These are phyloP conservation scores for Naganishia vishniacii DNA, from an alignment of 768 basidiomycete genomes.

Conservation along the genomic window DNA sequence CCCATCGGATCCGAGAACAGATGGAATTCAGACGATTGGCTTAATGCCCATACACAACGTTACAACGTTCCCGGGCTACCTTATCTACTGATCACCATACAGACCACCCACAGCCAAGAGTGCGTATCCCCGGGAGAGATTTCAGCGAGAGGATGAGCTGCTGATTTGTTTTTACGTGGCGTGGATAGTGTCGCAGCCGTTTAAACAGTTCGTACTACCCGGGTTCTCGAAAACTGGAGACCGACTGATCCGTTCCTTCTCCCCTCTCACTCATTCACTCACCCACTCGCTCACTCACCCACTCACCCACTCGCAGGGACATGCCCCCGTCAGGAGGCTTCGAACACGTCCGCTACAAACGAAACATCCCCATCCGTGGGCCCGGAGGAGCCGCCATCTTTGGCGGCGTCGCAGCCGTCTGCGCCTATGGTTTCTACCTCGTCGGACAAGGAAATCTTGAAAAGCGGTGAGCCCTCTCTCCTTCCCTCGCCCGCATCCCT, in stretches of 20 bases:
- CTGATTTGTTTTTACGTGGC: too few species aligned
- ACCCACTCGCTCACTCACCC: neutral
- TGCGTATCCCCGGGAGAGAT: too few species aligned
- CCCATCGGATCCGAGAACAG: too few species aligned
- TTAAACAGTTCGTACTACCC: too few species aligned
- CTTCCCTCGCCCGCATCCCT: neutral
- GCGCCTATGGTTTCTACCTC: conserved; percentile 85
- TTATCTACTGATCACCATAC: too few species aligned
- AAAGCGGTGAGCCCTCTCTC: conserved; percentile 65
- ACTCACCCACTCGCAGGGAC: conserved; percentile 56
- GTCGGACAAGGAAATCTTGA: conserved; percentile 86
- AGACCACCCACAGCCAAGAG: too few species aligned
- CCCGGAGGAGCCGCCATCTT: conserved; percentile 70
- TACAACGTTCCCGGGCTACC: too few species aligned
- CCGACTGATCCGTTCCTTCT: too few species aligned
- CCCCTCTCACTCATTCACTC: neutral
- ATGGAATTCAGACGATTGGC: too few species aligned
- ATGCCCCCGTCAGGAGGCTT: conserved; percentile 94
- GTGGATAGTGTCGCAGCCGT: too few species aligned
- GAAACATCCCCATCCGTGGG: conserved; percentile 77
- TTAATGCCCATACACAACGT: neutral
- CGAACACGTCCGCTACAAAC: conserved; percentile 86
- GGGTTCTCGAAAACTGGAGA: too few species aligned
- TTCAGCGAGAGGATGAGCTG: too few species aligned
- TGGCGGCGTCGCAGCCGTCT: conserved; percentile 75